Base-by-base conservation (phyloP, 1,284 basidiomycete species). In the Anthracocystis panici-leucophaei region DNA sequence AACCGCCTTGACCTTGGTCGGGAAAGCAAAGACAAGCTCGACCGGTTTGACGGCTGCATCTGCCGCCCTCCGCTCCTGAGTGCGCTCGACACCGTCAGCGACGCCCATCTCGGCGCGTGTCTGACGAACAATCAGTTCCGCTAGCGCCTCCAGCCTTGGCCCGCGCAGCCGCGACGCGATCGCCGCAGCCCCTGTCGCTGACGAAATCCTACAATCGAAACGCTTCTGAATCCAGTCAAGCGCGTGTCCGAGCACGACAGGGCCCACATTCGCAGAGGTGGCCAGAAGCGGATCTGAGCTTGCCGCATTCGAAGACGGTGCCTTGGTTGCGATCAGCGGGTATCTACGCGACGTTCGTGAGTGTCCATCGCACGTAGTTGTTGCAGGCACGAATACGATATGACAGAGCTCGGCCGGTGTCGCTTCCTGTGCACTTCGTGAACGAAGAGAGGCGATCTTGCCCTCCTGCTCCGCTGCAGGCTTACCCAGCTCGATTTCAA, bases 141-240 rank as follows among this genome's bases (percentile, higher is more conserved):
- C 74, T 0, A 76, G 62, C 45, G 61, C 41, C 42, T 76, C 68
- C 21, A 76, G 57, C n/a, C 40, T 41, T 9, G 38, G 33, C 4
- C 74, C 69, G 27, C 54, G 38, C 14, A 76, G 45, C 23, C 51
- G 65, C 12, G 69, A 68, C 27, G 58, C 50, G 4, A 76, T 65
- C 1, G 58, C 53, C 40, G 68, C 62, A 23, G 55, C 62, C 16
- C 74, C 65, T 8, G 50, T 62, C n/a, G 60, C 59, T 5, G 61
- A 58, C 0, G 69, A 68, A 31, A 76, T 72, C 5, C 74, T 57
- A 46, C 74, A 76, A 49, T 76, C 74, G 50, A 76, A 76, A 5
- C 74, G 50, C 53, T 76, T 76, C 56, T 76, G 74, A 12, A 76
- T 65, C 74, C 74, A 76, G 21, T 76, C 74, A 6, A 76, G 50